Conservation (phyloP, 306 rosid species). For the Cyclanthera cordifolia region DNA sequence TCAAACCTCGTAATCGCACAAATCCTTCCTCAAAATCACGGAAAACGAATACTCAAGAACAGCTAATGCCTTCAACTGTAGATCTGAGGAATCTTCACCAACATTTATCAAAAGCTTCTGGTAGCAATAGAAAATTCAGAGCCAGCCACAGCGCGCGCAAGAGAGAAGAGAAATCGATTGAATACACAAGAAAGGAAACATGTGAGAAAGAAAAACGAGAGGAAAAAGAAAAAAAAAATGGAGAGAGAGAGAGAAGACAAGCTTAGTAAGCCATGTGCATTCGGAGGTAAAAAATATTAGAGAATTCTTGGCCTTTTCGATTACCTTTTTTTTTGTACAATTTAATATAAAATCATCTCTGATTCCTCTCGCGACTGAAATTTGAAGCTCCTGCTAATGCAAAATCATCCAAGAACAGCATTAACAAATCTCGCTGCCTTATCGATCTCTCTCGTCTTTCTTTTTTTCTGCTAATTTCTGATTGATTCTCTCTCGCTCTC, state of each 20-base stretch:
- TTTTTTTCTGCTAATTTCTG: background rate
- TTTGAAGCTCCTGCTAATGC: background rate
- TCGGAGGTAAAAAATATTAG: constrained; percentile 65
- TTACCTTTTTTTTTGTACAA: constrained; percentile 10
- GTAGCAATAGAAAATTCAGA: constrained; percentile 22
- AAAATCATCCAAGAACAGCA: constrained; percentile 11
- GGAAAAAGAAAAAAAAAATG: constrained; percentile 8
- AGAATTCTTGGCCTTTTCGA: constrained; percentile 32
- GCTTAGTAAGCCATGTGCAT: constrained; percentile 92
- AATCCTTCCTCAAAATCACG: constrained; percentile 18
- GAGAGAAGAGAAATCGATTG: constrained; percentile 11
- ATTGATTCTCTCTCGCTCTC: background rate
- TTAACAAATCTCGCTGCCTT: constrained; percentile 9
- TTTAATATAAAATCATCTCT: constrained; percentile 1
- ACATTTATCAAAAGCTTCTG: constrained; percentile 58
- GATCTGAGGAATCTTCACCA: constrained; percentile 74
- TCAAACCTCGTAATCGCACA: constrained; percentile 31
- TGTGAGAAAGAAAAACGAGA: constrained; percentile 27
- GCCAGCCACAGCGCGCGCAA: constrained; percentile 16
- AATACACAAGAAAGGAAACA: constrained; percentile 20
- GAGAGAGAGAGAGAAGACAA: constrained; percentile 42
- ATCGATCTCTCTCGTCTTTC: constrained; percentile 2
- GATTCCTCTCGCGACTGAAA: constrained; percentile 5
- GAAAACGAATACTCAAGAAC: constrained; percentile 30
- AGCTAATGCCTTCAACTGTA: constrained; percentile 31